Evolutionary conservation across 1,139 yeast species (phyloP).

Genomic region (Hansenula lynferdii): DNA sequence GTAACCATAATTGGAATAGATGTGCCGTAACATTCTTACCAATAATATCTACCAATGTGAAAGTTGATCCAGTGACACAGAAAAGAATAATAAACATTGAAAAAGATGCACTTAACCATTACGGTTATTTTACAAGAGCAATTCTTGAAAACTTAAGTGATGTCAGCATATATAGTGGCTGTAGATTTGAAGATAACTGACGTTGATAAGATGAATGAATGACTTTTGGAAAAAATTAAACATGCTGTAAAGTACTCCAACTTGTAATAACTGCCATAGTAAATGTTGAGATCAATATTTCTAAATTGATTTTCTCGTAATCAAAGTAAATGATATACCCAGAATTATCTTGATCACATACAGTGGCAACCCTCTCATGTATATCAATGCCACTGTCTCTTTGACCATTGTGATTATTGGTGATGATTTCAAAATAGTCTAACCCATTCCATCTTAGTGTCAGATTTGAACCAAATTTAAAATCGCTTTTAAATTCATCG

Average conservation of each 20-base stretch:
- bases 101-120: conserved; percentile 17
- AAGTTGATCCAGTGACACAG: conserved; percentile 30
- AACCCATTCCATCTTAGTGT: conserved; percentile 18
- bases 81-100: conserved; percentile 28
- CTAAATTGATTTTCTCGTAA: conserved; percentile 17
- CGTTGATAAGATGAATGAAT: neutral
- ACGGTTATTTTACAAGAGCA: conserved; percentile 3
- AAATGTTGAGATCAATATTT: conserved; percentile 18
- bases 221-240: too few relatives aligned
- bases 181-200: neutral
- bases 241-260: too few relatives aligned
- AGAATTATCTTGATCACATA: conserved; percentile 6
- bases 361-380: conserved; percentile 17
- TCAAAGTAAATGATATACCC: conserved; percentile 13
- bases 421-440: conserved; percentile 15
- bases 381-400: conserved; percentile 2
- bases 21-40: conserved; percentile 32
- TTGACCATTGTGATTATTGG: conserved; percentile 3
- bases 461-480: conserved; percentile 13
- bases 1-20: conserved; percentile 29
- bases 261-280: conserved; percentile 4
- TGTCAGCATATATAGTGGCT: conserved; percentile 5
- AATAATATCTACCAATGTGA: conserved; percentile 27
- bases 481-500: conserved; percentile 4
- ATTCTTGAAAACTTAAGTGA: conserved; percentile 1